Base-by-base conservation (phyloP, 805 yeast genomes). In the Ascoidea tarda region DNA sequence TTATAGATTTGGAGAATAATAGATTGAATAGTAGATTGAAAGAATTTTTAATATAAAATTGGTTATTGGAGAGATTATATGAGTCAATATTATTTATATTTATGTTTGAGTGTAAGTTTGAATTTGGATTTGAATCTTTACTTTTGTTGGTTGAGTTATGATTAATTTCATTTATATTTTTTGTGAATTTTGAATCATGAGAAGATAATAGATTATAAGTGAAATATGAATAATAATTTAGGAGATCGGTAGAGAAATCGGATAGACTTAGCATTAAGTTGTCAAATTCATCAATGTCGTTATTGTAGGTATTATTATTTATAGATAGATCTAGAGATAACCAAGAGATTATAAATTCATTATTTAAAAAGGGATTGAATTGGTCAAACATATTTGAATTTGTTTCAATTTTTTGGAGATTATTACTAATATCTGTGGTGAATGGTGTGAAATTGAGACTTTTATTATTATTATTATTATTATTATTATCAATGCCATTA, bases 331-430 rank as follows among this genome's bases (percentile, higher is more conserved):
- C 49, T 10, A 52, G 32, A 42, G 52, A 48, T n/a, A 12, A n/a
- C 32, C 49, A 38, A 46, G 49, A 53, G 31, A 49, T 46, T 16
- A 49, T 5, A 8, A 55, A 46, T 45, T 54, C 53, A 16, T 28
- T 28, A 45, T 54, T 54, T 14, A 31, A 32, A 32, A 48, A 16
- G 6, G 16, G 21, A n/a, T 31, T 33, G 21, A 48, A 16, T n/a
- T 21, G 32, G 32, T 47, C 32, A n/a, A 47, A 47, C 5, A 6
- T 31, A 5, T 47, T 14, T 12, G 12, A 12, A 46, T 21, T 16
- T 8, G 48, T n/a, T n/a, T 46, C 48, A 10, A 33, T 21, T 28
- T 28, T n/a, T 16, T 10, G 16, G 16, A 4, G 32, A 47, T 47
- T 21, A 16, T 47, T 47, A 31, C 5, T 47, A 5, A 33, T 14